phyloP scores from a whole-genome alignment of 1,284 basidiomycete species.

The Wallemia hederae region DNA sequence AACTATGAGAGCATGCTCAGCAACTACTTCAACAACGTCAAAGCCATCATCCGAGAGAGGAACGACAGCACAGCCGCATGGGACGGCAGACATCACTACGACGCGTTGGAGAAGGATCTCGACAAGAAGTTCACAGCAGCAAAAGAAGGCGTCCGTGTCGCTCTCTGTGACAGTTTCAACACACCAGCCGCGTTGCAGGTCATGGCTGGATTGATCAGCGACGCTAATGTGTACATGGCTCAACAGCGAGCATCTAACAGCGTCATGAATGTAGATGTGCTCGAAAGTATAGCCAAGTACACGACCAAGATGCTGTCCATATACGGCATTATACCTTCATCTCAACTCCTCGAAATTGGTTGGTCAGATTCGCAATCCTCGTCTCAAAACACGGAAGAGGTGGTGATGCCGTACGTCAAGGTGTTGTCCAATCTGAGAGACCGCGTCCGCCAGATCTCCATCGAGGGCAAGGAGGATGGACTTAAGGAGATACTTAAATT shows the following conservation, averaged over 20 bases:
- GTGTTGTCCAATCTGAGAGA: conserved; percentile 74
- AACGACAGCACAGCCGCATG: conserved; percentile 12
- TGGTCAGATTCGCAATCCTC: conserved; percentile 26
- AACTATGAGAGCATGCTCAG: conserved; percentile 63
- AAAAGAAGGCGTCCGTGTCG: conserved; percentile 52
- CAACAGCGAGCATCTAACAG: conserved; percentile 12
- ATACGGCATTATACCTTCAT: conserved; percentile 72
- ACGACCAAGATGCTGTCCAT: conserved; percentile 67
- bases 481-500: conserved; percentile 49
- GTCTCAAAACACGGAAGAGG: conserved; percentile 26
- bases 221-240: conserved; percentile 59
- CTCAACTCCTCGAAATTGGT: conserved; percentile 18
- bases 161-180: conserved; percentile 92
- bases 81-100: conserved; percentile 21
- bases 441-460: conserved; percentile 47
- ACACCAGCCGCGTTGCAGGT: conserved; percentile 55
- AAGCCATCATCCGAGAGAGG: conserved; percentile 32
- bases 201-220: conserved; percentile 56
- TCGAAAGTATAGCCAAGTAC: conserved; percentile 54
- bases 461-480: conserved; percentile 21
- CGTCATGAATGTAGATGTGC: conserved; percentile 32
- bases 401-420: conserved; percentile 68
- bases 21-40: conserved; percentile 76
- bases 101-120: conserved; percentile 32
- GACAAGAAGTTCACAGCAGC: conserved; percentile 40